phyloP scores from a whole-genome alignment of 768 basidiomycete genomes.

The Chalciporus pseudorubinellus region DNA sequence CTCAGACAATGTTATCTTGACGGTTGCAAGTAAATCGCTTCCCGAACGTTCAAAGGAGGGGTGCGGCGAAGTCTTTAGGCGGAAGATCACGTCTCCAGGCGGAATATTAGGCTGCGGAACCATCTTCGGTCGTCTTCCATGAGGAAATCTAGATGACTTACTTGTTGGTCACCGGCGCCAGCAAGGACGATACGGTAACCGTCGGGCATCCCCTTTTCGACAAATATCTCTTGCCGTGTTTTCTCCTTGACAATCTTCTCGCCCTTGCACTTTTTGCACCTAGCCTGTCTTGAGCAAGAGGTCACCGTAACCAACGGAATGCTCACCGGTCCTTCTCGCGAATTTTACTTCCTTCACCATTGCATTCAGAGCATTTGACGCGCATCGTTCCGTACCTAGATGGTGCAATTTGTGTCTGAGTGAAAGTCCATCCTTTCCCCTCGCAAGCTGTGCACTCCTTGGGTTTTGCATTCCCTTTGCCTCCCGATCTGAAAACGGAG shows the following conservation, averaged over 20 bases:
- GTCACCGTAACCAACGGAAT: background rate
- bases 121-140: constrained; percentile 3
- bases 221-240: constrained; percentile 80
- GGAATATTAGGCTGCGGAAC: constrained; percentile 70
- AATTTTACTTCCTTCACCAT: constrained; percentile 65
- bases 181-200: constrained; percentile 81
- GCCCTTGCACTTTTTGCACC: constrained; percentile 97
- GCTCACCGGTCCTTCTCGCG: constrained; percentile 81
- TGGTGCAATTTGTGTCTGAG: constrained; percentile 53
- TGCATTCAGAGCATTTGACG: constrained; percentile 64
- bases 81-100: constrained; percentile 89
- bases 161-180: constrained; percentile 92
- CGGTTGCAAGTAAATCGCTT: constrained; percentile 73
- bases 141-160: constrained; percentile 29
- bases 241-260: constrained; percentile 82
- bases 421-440: constrained; percentile 75
- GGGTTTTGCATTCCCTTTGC: constrained; percentile 78
- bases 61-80: constrained; percentile 66
- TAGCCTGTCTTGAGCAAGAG: constrained; percentile 29
- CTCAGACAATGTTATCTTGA: constrained; percentile 89
- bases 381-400: constrained; percentile 50
- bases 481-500: constrained; percentile 60
- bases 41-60: constrained; percentile 81
- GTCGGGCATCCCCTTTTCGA: constrained; percentile 86
- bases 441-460: constrained; percentile 79